phyloP scores from a whole-genome alignment of 371 early-diverging fungal species.

The Actinomortierella ambigua region DNA sequence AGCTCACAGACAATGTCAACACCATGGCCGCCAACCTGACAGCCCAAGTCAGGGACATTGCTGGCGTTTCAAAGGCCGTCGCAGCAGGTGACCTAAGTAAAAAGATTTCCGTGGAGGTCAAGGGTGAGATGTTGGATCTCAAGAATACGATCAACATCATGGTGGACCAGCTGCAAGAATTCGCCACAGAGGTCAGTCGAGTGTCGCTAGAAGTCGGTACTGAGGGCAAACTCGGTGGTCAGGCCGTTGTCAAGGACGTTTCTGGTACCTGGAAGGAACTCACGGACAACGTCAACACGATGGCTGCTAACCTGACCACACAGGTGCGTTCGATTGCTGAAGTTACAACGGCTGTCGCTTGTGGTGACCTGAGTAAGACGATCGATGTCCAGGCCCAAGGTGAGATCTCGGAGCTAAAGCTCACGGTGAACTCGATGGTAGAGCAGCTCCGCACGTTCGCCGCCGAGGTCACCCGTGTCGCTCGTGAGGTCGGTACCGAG shows the following conservation, averaged over 20 bases:
- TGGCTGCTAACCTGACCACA: conserved; percentile 60
- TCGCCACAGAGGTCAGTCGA: conserved; percentile 53
- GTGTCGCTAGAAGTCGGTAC: conserved; percentile 55
- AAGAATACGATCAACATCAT: conserved; percentile 55
- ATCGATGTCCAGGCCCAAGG: conserved; percentile 52
- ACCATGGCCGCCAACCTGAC: conserved; percentile 56
- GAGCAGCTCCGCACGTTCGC: conserved; percentile 53
- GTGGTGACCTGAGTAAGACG: conserved; percentile 55
- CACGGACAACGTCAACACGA: conserved; percentile 65
- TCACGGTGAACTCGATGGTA: conserved; percentile 53
- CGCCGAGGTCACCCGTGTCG: conserved; percentile 66
- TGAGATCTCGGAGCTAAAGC: conserved; percentile 53
- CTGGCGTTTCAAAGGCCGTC: conserved; percentile 47
- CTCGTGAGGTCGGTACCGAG: conserved; percentile 66
- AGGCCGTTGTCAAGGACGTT: conserved; percentile 57
- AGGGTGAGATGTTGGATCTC: conserved; percentile 59
- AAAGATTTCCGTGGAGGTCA: conserved; percentile 50
- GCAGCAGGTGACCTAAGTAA: conserved; percentile 53
- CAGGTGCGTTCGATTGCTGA: conserved; percentile 57
- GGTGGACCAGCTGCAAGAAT: conserved; percentile 52
- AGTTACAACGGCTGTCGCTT: conserved; percentile 59
- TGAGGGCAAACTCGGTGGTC: conserved; percentile 63
- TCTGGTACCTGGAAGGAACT: conserved; percentile 63
- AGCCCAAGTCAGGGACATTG: conserved; percentile 54
- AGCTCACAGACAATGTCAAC: conserved; percentile 59